Evolutionary conservation across 176 grass and related monocot genomes (phyloP).

Genomic region (Zea mays): Zm-B73-REFERENCE-NAM-5.0 NC_050100.1:208710501-208711000

Average conservation of each 20-base stretch:
- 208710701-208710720: conserved; percentile 7
- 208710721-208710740: conserved; percentile 26
- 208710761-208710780: conserved; percentile 24
- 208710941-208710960: neutral
- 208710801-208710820: neutral
- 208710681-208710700: neutral
- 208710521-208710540: neutral
- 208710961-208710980: too few species aligned
- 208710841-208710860: conserved; percentile 41
- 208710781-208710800: conserved; percentile 5
- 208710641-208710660: neutral
- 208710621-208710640: neutral
- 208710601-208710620: neutral
- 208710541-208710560: neutral
- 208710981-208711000: too few species aligned
- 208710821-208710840: neutral
- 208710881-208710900: conserved; percentile 1
- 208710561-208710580: neutral
- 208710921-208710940: neutral
- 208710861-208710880: neutral
- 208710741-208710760: conserved; percentile 29
- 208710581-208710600: neutral
- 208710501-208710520: neutral
- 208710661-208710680: neutral
- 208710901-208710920: conserved; percentile 12